phyloP scores from a whole-genome alignment of 345 rosid genomes.

The Kandelia obovata region DNA sequence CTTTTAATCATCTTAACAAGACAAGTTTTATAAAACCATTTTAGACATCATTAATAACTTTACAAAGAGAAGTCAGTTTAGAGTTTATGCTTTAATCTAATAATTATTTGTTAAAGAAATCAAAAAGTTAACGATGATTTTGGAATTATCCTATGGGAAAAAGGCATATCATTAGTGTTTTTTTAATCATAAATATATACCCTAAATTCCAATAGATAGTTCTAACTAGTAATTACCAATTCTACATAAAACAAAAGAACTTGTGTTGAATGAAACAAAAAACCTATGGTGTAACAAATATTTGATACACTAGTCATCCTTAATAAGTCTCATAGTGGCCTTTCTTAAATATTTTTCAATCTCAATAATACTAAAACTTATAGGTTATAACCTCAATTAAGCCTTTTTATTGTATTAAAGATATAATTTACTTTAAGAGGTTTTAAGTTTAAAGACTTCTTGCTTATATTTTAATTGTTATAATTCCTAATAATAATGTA shows the following conservation, averaged over 20 bases:
- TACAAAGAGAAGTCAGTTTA: conserved; percentile 59
- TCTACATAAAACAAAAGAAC: conserved; percentile 1
- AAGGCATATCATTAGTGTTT: not conserved
- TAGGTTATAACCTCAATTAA: not conserved
- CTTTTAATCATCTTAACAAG: conserved; percentile 58
- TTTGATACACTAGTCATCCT: conserved; percentile 50
- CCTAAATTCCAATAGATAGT: no score
- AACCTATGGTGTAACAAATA: conserved; percentile 2
- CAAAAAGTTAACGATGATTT: conserved; percentile 81
- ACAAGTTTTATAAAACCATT: conserved; percentile 49
- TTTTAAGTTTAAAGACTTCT: not conserved
- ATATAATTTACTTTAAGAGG: not conserved
- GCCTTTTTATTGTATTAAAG: not conserved
- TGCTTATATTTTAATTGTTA: not conserved
- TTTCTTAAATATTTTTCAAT: conserved; percentile 15
- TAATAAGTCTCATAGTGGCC: conserved; percentile 54
- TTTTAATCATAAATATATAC: no score
- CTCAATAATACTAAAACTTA: not conserved
- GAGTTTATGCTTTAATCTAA: conserved; percentile 80
- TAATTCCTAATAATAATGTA: no score
- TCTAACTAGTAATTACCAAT: conserved; percentile 3
- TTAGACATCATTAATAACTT: conserved; percentile 56
- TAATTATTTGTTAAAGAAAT: conserved; percentile 74
- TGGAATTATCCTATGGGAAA: conserved; percentile 71
- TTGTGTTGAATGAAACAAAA: not conserved